Evolutionary conservation across 2,329 filamentous ascomycete genomes (phyloP).

Genomic region (Xylaria sp.): DNA sequence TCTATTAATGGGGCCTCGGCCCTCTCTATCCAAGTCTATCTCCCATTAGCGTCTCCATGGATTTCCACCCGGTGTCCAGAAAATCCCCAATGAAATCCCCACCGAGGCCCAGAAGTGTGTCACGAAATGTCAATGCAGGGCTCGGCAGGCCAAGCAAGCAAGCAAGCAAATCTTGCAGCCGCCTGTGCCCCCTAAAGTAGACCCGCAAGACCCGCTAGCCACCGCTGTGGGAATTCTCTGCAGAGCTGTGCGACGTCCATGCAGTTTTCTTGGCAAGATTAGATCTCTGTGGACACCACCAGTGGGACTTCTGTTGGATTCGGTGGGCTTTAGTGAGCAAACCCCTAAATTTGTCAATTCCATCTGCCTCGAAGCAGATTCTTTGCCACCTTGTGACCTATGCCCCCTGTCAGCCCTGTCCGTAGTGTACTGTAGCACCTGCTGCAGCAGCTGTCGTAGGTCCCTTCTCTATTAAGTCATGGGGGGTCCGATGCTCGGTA

Average conservation of each 20-base stretch:
- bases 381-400: slow-evolving; percentile 35
- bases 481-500: slow-evolving; percentile 25
- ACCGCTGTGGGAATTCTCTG: slow-evolving; percentile 23
- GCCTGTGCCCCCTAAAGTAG: slow-evolving; percentile 7
- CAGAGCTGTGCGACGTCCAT: background rate
- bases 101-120: slow-evolving; percentile 24
- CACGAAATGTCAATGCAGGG: slow-evolving; percentile 9
- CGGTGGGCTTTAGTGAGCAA: slow-evolving; percentile 29
- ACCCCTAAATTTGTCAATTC: slow-evolving; percentile 35
- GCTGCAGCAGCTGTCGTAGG: background rate
- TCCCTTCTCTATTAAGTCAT: slow-evolving; percentile 6
- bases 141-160: slow-evolving; percentile 25
- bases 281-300: slow-evolving; percentile 20
- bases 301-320: background rate
- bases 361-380: slow-evolving; percentile 31
- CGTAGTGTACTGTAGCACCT: slow-evolving; percentile 5
- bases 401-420: slow-evolving; percentile 33
- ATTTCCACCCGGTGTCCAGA: slow-evolving; percentile 5
- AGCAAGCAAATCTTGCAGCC: slow-evolving; percentile 36
- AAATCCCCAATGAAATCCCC: background rate
- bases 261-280: slow-evolving; percentile 21
- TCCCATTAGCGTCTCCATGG: slow-evolving; percentile 4
- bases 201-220: slow-evolving; percentile 3
- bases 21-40: slow-evolving; percentile 15
- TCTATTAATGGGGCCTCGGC: slow-evolving; percentile 26